Evolutionary conservation across 176 grass and related monocot genomes (phyloP).

Genomic region (Dendrocalamus sinicus): DNA sequence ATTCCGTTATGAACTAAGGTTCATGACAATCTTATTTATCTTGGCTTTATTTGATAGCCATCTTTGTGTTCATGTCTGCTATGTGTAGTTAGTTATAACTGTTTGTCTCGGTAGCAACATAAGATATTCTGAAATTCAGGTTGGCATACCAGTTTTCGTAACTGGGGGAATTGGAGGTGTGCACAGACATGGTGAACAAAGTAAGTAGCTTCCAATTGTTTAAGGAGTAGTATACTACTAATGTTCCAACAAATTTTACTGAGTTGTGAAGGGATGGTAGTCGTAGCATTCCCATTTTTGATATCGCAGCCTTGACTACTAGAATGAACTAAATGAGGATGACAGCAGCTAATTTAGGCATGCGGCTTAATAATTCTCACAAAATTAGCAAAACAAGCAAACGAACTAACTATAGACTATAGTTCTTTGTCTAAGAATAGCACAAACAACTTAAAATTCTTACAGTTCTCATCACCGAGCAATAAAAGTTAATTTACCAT

Average conservation of each 20-base stretch:
- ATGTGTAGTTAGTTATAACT: slow-evolving; percentile 1
- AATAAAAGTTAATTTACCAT: not conserved
- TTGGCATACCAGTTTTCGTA: slow-evolving; percentile 89
- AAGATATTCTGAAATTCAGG: slow-evolving; percentile 54
- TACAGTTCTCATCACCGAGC: not conserved
- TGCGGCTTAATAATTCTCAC: not conserved
- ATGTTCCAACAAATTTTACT: not conserved
- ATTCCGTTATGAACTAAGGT: no score
- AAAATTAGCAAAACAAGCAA: not conserved
- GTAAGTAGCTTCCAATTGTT: slow-evolving; percentile 56
- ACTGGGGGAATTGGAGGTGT: slow-evolving; percentile 85
- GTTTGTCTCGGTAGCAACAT: not conserved
- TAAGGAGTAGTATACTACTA: not conserved
- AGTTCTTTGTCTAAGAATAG: not conserved
- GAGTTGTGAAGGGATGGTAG: not conserved
- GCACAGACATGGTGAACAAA: slow-evolving; percentile 85
- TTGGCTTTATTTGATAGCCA: slow-evolving; percentile 3
- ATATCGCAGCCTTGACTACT: not conserved
- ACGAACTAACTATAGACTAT: not conserved
- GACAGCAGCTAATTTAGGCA: not conserved
- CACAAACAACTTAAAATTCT: not conserved
- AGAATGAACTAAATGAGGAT: not conserved
- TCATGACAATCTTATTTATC: not conserved
- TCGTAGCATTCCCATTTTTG: not conserved
- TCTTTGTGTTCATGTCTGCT: not conserved